Evolutionary conservation across 306 rosid species (phyloP).

Genomic region (Trichosanthes cucumerina): DNA sequence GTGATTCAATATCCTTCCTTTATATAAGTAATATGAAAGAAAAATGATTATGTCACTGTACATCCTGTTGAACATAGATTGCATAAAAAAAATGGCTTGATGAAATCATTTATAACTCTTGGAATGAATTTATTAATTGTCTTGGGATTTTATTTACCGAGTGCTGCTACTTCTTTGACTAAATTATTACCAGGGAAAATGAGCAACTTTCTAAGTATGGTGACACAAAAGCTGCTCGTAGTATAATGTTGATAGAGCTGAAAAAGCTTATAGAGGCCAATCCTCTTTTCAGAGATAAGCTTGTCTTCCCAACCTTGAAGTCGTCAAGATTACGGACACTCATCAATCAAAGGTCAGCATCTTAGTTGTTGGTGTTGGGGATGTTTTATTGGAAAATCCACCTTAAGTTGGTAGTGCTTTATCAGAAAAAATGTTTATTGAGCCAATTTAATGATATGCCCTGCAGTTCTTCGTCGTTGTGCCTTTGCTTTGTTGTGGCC

Average conservation of each 20-base stretch:
- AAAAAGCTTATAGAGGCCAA: conserved; percentile 76
- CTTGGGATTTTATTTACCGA: neutral
- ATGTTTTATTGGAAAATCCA: neutral
- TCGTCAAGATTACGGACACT: conserved; percentile 68
- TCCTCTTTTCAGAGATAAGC: conserved; percentile 76
- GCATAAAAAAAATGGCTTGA: neutral
- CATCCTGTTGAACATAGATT: neutral
- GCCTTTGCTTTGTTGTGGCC: neutral
- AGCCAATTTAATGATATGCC: neutral
- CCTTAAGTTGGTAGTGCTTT: neutral
- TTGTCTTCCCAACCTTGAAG: conserved; percentile 56
- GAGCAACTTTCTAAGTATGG: conserved; percentile 80
- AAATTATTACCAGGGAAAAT: conserved; percentile 55
- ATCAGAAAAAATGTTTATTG: neutral
- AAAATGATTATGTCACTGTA: neutral
- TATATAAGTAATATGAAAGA: neutral
- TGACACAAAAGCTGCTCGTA: conserved; percentile 75
- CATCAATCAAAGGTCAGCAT: conserved; percentile 72
- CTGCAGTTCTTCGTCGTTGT: neutral
- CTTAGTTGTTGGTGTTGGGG: conserved; percentile 13
- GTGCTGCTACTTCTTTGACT: neutral
- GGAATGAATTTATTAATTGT: neutral
- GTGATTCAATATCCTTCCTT: neutral
- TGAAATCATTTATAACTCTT: neutral
- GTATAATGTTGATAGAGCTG: conserved; percentile 73